Conservation (phyloP, 2,329 filamentous ascomycete genomes). For the Verticillium dahliae region DNA sequence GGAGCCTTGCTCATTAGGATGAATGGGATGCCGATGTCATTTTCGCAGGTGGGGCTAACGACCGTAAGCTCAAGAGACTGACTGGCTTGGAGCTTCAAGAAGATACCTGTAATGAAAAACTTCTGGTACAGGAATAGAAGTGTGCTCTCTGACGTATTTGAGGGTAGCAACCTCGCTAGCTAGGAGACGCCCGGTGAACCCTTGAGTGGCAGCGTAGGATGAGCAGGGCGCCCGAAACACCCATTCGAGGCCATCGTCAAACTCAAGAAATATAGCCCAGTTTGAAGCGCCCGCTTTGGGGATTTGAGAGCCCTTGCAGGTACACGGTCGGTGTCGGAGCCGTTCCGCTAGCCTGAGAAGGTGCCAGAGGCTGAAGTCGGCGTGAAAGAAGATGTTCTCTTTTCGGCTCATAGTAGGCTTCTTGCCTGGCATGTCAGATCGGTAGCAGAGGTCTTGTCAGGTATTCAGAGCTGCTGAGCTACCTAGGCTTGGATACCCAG, state of each 20-base stretch:
- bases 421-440: no score
- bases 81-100: neutral
- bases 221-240: slow-evolving; percentile 19
- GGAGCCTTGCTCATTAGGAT: slow-evolving; percentile 25
- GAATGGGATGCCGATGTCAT: slow-evolving; percentile 21
- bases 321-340: slow-evolving; percentile 3
- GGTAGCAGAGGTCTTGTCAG: no score
- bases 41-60: slow-evolving; percentile 10
- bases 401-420: neutral
- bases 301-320: slow-evolving; percentile 12
- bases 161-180: slow-evolving; percentile 23
- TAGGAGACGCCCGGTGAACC: slow-evolving; percentile 16
- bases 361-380: neutral
- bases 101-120: slow-evolving; percentile 16
- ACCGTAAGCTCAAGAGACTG: slow-evolving; percentile 5
- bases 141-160: slow-evolving; percentile 20
- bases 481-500: no score
- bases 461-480: no score
- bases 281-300: slow-evolving; percentile 21
- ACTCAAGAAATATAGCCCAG: slow-evolving; percentile 21
- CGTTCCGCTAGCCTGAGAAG: neutral
- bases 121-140: slow-evolving; percentile 22
- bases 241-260: slow-evolving; percentile 22
- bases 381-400: neutral
- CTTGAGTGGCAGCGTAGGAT: slow-evolving; percentile 9